Evolutionary conservation across 2,329 filamentous ascomycete species (phyloP), one percentile per base, ranked within the genome.

Genomic region (Colletotrichum phormii): DNA sequence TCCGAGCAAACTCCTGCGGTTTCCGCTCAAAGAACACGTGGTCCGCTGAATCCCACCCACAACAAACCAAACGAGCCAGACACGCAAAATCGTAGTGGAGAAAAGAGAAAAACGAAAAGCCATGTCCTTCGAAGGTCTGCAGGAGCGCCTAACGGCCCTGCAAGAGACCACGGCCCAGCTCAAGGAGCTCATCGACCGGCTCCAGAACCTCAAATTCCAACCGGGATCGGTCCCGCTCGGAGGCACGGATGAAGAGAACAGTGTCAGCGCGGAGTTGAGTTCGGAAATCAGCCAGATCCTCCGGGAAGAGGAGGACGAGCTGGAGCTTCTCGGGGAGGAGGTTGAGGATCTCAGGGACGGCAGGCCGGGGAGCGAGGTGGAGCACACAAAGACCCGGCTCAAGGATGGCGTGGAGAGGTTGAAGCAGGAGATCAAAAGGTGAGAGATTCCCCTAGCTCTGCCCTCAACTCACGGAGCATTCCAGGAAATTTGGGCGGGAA

Each of bases 281-380:
- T 87, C 90, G 26, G 95, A 98, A 81, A 97, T 98, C 75, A 91
- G 93, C 76, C 91, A 94, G 78, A 89, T 89, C 22, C 83, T 98
- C 73, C 92, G 94, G 77, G 92, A 94, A 70, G 90, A 93, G 62
- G 92, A 97, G 77, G 94, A 97, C 75, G 94, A 97, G 72, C 89
- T 97, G 75, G 95, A 97, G 81, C 82, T 97, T 22, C 80, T 98
- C 42, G 87, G 86, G 60, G 94, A 97, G 79, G 95, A 98, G 78
- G 88, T 94, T 33, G 89, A 93, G 74, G 94, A 94, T 77, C 83
- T 95, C 31, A 86, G 89, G 46, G 81, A 86, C 3, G 86, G 86
- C 2, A 81, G 80, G 69, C 83, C 85, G 59, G 87, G 86, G 22
- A 89, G 85, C 76, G 85, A 89, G 60, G 86, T 86, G 73, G 89